Base-by-base conservation (phyloP, 1,139 yeast species). In the Lodderomyces orthopsilosis region DNA sequence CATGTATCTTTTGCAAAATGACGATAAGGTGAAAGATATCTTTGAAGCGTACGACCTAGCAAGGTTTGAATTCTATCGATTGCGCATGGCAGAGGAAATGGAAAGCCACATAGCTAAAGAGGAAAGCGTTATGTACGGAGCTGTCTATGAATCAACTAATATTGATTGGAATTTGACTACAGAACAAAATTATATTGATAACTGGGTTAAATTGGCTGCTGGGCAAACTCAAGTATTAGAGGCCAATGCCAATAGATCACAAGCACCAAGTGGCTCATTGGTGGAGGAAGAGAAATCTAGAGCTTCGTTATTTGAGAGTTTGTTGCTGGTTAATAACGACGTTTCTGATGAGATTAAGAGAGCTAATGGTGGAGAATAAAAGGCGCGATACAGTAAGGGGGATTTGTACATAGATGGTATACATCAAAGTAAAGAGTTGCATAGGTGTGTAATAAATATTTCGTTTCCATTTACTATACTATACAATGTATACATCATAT, bases 51-150 rank as follows among this genome's bases (percentile, higher is more conserved):
- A 93, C 59, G 94, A 88, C 57, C 77, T 78, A 55, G 91, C 98
- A 2, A 75, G 96, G 53, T 81, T 79, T 52, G 98, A 94, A 63
- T 93, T 88, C 59, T 93, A 93, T 64, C 76, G 85, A 52, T 71
- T 88, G 47, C 80, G 97, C 61, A 87, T 90, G 77, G 81, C 83
- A 49, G 88, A 88, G 58, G 96, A 91, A 59, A 73, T 88, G 54
- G 84, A 82, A 56, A 74, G 79, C 46, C 81, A 83, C 43, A 85
- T 93, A 3, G 79, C 90, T 3, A 75, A 74, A 48, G 99, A 93
- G 72, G 97, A 93, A 62, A 81, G 91, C 13, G 70, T 72, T 42
- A 84, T 91, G 95, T 81, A 72, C 57, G 98, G 98, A 7, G 85
- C 95, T 1, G 78, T 83, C 6, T 88, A 74, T 62, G 67, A 75